A percentile compares a stretch with the other conserved stretches of the same genome.
Evolutionary conservation across 2,329 filamentous ascomycete species (phyloP).

Genomic region (Fusarium pseudocircinatum): DNA sequence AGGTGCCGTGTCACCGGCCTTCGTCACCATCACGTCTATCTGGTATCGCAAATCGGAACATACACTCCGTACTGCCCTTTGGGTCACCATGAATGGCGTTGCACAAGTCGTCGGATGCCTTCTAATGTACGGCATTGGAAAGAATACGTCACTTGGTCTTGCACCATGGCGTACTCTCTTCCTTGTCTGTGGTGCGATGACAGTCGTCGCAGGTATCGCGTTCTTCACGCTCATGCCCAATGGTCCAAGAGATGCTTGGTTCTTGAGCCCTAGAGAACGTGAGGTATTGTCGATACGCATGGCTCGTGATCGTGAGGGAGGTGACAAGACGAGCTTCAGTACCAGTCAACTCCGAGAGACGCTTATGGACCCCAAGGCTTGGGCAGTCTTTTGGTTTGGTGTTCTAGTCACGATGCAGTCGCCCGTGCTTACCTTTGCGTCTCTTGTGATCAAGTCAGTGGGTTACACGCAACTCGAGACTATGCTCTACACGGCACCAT

Average conservation of each 20-base stretch:
- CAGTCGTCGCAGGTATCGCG: neutral
- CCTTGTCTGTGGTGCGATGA: neutral
- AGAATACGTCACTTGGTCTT: neutral
- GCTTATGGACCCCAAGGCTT: neutral
- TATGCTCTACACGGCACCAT: neutral
- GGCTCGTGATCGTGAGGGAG: neutral
- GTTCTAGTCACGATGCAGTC: neutral
- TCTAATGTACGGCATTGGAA: neutral
- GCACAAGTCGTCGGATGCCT: neutral
- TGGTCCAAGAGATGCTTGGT: neutral
- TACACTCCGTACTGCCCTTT: neutral
- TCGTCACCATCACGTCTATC: neutral
- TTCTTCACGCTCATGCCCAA: neutral
- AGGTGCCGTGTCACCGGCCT: neutral
- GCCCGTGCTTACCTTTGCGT: neutral
- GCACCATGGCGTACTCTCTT: neutral
- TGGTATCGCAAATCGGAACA: slow-evolving; percentile 1
- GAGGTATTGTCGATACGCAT: neutral
- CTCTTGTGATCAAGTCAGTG: neutral
- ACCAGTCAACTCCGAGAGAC: neutral
- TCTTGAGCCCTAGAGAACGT: neutral
- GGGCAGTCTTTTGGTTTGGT: neutral
- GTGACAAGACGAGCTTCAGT: neutral
- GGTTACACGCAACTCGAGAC: neutral
- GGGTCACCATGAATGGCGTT: neutral